These are phyloP conservation scores for Datura wrightii DNA, from an alignment of 257 asterid species.

Conservation along the genomic window DNA sequence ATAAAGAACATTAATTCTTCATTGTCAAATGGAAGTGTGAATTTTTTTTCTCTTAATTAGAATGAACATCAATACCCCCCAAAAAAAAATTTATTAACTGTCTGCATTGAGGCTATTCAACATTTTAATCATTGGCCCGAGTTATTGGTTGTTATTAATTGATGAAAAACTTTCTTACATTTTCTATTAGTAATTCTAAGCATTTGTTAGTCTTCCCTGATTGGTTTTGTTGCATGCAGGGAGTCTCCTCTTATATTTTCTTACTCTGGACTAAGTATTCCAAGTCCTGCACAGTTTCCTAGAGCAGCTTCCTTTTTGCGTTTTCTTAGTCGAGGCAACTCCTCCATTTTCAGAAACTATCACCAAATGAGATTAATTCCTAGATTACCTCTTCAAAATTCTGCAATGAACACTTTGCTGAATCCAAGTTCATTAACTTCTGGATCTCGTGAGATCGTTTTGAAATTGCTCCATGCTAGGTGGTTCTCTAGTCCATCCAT, in stretches of 20 bases:
- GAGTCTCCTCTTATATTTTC: neutral
- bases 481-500: constrained; percentile 50
- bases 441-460: constrained; percentile 37
- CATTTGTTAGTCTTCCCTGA: neutral
- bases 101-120: neutral
- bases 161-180: neutral
- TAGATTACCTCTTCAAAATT: constrained; percentile 34
- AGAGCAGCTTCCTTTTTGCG: constrained; percentile 21
- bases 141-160: neutral
- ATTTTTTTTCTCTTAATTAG: neutral
- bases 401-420: constrained; percentile 34
- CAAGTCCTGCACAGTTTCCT: neutral
- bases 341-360: constrained; percentile 33
- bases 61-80: neutral
- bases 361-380: constrained; percentile 39
- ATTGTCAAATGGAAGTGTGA: constrained; percentile 6
- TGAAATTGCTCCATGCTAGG: constrained; percentile 47
- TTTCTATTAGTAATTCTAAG: neutral
- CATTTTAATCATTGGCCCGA: neutral
- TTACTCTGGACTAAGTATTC: neutral
- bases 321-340: constrained; percentile 34
- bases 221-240: constrained; percentile 27
- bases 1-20: neutral
- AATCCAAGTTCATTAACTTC: constrained; percentile 28
- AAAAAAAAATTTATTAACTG: neutral